Percentiles rank a stretch among this genome's conserved stretches.
Conservation (phyloP, 768 basidiomycete species). For the Paxillus involutus region DNA sequence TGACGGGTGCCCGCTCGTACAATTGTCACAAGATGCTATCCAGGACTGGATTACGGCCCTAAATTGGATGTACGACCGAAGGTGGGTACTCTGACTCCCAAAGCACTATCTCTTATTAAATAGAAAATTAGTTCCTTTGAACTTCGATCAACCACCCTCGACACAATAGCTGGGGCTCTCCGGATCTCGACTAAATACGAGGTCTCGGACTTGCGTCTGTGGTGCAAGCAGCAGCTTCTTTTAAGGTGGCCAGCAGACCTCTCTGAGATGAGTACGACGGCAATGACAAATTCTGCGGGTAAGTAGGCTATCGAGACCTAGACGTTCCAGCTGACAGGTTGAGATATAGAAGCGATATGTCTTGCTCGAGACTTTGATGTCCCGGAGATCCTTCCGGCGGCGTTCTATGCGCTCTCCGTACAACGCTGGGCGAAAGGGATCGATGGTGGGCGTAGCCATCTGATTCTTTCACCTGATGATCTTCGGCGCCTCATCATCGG, state of each 20-base stretch:
- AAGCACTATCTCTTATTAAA: neutral
- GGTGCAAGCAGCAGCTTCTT: constrained; percentile 22
- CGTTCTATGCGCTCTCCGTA: constrained; percentile 39
- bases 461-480: constrained; percentile 27
- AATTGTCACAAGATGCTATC: constrained; percentile 23
- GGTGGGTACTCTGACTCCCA: constrained; percentile 20
- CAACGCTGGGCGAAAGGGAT: constrained; percentile 25
- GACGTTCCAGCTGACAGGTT: neutral
- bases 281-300: constrained; percentile 34
- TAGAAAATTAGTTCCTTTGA: constrained; percentile 24
- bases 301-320: constrained; percentile 1
- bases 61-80: constrained; percentile 33
- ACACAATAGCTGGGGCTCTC: constrained; percentile 26
- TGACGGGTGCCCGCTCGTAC: constrained; percentile 33
- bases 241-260: constrained; percentile 32
- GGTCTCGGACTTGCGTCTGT: constrained; percentile 26
- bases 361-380: constrained; percentile 36
- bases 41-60: constrained; percentile 31
- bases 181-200: constrained; percentile 40
- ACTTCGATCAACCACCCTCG: constrained; percentile 17
- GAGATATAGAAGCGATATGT: constrained; percentile 30
- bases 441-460: constrained; percentile 31
- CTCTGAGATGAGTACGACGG: constrained; percentile 24
- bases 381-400: constrained; percentile 30
- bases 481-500: constrained; percentile 33